These are phyloP conservation scores for Aquanectria penicillioides DNA, from an alignment of 2,329 filamentous ascomycete species.

Conservation along the genomic window DNA sequence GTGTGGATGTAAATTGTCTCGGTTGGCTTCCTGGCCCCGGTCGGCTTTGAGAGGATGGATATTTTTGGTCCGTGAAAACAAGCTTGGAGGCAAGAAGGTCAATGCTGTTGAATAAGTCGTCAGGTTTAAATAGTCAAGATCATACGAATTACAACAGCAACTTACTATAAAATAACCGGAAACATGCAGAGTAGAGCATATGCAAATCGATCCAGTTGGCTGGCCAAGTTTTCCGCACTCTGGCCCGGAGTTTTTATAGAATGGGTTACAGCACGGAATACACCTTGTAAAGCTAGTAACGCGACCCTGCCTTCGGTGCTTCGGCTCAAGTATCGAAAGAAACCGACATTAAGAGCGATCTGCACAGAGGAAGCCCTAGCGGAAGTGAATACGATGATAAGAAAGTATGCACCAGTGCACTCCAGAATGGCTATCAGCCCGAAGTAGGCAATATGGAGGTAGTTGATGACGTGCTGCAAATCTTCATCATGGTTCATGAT, in stretches of 20 bases:
- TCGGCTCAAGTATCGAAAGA: slow-evolving; percentile 49
- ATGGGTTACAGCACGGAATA: slow-evolving; percentile 49
- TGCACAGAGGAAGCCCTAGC: slow-evolving; percentile 30
- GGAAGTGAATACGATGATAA: slow-evolving; percentile 46
- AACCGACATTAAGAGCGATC: slow-evolving; percentile 39
- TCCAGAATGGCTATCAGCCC: slow-evolving; percentile 49
- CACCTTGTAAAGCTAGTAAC: slow-evolving; percentile 46
- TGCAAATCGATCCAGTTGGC: slow-evolving; percentile 52
- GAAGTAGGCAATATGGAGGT: slow-evolving; percentile 52
- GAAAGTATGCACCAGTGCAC: slow-evolving; percentile 48
- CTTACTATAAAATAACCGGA: slow-evolving; percentile 51
- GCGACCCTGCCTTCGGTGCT: slow-evolving; percentile 50
- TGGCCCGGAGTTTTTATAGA: slow-evolving; percentile 48
- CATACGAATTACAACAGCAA: too few species aligned
- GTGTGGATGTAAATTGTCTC: slow-evolving; percentile 1
- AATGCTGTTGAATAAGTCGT: too few species aligned
- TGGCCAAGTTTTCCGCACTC: slow-evolving; percentile 47
- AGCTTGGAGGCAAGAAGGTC: slow-evolving; percentile 47
- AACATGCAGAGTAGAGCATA: slow-evolving; percentile 54
- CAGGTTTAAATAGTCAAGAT: too few species aligned
- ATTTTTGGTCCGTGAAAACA: slow-evolving; percentile 24
- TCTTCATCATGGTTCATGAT: slow-evolving; percentile 39
- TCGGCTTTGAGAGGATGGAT: neutral
- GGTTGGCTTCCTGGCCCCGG: neutral
- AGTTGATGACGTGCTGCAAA: slow-evolving; percentile 41